phyloP scores from a whole-genome alignment of 495 filamentous ascomycete species.

The Mytilinidion resinicola region DNA sequence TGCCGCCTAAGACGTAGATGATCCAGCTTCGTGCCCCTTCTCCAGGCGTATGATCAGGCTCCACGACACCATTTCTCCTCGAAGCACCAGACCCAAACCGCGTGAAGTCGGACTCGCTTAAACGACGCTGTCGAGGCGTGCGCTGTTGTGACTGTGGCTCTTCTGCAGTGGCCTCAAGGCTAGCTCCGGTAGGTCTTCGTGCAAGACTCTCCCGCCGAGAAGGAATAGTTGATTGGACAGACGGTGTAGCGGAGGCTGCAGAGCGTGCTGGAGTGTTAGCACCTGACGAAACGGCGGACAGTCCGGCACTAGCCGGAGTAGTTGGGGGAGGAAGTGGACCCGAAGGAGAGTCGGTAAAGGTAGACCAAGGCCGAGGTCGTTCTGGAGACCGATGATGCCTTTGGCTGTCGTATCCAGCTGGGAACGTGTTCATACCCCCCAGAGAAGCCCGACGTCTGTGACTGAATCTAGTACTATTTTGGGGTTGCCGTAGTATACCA shows the following conservation, averaged over 20 bases:
- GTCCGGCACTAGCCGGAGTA: conserved; percentile 57
- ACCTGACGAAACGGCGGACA: conserved; percentile 53
- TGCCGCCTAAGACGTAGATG: conserved; percentile 73
- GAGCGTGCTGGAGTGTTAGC: conserved; percentile 50
- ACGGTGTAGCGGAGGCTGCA: conserved; percentile 31
- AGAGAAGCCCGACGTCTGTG: conserved; percentile 48
- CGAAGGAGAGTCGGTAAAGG: conserved; percentile 51
- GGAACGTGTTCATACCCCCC: conserved; percentile 39
- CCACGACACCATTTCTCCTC: conserved; percentile 61
- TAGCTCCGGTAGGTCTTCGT: conserved; percentile 22
- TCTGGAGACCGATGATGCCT: conserved; percentile 44
- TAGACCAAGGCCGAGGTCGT: conserved; percentile 30
- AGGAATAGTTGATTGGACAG: conserved; percentile 21
- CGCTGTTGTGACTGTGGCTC: conserved; percentile 30
- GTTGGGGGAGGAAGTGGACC: conserved; percentile 63
- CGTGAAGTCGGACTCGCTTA: conserved; percentile 58
- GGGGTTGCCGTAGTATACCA: conserved; percentile 34
- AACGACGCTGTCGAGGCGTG: conserved; percentile 46
- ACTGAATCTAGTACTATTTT: conserved; percentile 45
- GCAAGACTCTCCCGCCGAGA: conserved; percentile 30
- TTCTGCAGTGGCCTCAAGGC: conserved; percentile 28
- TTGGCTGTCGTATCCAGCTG: conserved; percentile 43
- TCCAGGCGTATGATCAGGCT: conserved; percentile 51
- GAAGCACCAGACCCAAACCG: conserved; percentile 58
- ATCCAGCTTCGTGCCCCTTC: conserved; percentile 58